A percentile compares a stretch with the other conserved stretches of the same genome.
phyloP scores from a whole-genome alignment of 2,329 filamentous ascomycete genomes.

The Fusarium sp. region DNA sequence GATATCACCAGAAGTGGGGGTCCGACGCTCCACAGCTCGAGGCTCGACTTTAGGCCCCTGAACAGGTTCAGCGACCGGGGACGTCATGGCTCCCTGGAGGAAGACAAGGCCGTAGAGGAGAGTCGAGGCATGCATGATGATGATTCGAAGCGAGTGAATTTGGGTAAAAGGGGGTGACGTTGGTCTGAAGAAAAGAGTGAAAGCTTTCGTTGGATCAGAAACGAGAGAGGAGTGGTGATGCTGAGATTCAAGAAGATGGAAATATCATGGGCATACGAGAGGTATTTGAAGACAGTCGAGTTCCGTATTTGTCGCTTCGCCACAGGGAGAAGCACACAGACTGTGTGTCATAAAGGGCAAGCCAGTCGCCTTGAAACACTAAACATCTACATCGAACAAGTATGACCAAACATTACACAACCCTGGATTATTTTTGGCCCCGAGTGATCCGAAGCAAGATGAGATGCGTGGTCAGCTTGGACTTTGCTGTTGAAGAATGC shows the following conservation, averaged over 20 bases:
- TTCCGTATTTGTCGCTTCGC: neutral
- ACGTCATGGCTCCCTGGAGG: conserved; percentile 22
- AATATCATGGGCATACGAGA: neutral
- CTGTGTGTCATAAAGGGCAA: neutral
- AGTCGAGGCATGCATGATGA: conserved; percentile 29
- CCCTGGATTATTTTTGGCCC: neutral
- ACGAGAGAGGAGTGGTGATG: conserved; percentile 1
- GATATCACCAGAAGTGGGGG: conserved; percentile 15
- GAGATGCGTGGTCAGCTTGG: no score
- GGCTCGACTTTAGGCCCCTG: conserved; percentile 15
- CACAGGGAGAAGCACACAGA: neutral
- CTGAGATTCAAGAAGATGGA: neutral
- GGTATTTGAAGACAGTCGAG: neutral
- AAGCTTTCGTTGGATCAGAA: conserved; percentile 1
- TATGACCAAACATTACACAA: conserved; percentile 6
- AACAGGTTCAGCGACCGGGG: conserved; percentile 5
- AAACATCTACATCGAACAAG: neutral
- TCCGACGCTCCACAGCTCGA: conserved; percentile 19
- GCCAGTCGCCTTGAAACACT: neutral
- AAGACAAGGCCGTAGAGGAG: conserved; percentile 14
- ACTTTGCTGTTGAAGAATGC: neutral
- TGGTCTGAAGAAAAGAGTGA: neutral
- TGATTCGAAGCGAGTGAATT: neutral
- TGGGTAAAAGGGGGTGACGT: neutral
- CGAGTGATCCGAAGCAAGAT: neutral